phyloP scores from a whole-genome alignment of 2,329 filamentous ascomycete species.

The Corynespora cassiicola region DNA sequence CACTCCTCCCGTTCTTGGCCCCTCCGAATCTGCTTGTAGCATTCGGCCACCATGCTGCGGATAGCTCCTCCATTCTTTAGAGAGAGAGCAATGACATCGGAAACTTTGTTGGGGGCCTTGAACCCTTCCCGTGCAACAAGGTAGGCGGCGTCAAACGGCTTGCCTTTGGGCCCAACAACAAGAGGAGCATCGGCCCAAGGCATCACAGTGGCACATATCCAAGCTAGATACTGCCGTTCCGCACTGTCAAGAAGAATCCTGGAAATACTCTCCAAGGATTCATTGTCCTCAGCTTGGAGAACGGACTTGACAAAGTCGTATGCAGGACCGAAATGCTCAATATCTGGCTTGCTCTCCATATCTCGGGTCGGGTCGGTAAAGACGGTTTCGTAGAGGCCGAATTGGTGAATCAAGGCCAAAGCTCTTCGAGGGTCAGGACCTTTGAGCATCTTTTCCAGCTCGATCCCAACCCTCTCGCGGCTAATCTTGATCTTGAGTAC shows the following conservation, averaged over 20 bases:
- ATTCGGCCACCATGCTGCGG: constrained; percentile 61
- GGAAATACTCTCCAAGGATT: too few relatives aligned
- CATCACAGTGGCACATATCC: constrained; percentile 76
- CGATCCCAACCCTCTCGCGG: constrained; percentile 83
- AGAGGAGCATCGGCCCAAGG: constrained; percentile 70
- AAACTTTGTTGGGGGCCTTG: constrained; percentile 78
- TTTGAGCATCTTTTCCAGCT: constrained; percentile 90
- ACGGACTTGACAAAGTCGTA: constrained; percentile 65
- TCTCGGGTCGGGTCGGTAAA: constrained; percentile 72
- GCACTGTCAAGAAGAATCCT: constrained; percentile 63
- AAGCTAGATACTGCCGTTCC: constrained; percentile 74
- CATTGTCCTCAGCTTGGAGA: too few relatives aligned
- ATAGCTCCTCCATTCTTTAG: constrained; percentile 70
- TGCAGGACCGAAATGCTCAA: constrained; percentile 65
- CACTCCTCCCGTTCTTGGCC: too few relatives aligned
- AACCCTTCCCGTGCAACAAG: constrained; percentile 78
- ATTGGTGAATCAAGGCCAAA: constrained; percentile 69
- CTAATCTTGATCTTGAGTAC: constrained; percentile 90
- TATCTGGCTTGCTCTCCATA: constrained; percentile 63
- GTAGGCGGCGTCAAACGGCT: constrained; percentile 56
- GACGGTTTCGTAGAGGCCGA: constrained; percentile 74
- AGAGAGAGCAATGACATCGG: constrained; percentile 70
- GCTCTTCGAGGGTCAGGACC: constrained; percentile 67
- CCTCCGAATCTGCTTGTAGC: constrained; percentile 56
- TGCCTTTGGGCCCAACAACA: constrained; percentile 56